phyloP scores from a whole-genome alignment of 2,329 filamentous ascomycete genomes.

The Periglandula ipomoeae region DNA sequence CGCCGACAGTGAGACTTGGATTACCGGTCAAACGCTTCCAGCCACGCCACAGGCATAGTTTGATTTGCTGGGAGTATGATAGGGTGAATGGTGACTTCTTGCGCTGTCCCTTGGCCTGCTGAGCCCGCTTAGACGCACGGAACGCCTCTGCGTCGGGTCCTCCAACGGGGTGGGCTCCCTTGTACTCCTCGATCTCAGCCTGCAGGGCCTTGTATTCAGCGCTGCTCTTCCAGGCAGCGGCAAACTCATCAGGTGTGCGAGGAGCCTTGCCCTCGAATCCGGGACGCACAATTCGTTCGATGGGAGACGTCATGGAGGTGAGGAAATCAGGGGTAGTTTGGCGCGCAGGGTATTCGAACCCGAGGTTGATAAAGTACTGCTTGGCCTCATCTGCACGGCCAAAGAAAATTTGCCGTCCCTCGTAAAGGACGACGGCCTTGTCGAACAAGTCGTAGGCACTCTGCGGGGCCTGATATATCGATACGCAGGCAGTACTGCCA shows the following conservation, averaged over 20 bases:
- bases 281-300: constrained; percentile 44
- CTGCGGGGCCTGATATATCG: constrained; percentile 65
- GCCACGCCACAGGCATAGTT: constrained; percentile 72
- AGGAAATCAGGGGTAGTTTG: constrained; percentile 65
- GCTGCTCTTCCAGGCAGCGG: constrained; percentile 47
- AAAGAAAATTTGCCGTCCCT: constrained; percentile 45
- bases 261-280: constrained; percentile 49
- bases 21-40: constrained; percentile 71
- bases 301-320: constrained; percentile 56
- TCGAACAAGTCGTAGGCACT: constrained; percentile 56
- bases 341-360: constrained; percentile 57
- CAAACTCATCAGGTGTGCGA: constrained; percentile 54
- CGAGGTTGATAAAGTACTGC: constrained; percentile 57
- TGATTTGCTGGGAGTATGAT: constrained; percentile 65
- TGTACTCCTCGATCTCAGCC: constrained; percentile 47
- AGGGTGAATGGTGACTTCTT: constrained; percentile 73
- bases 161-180: constrained; percentile 40
- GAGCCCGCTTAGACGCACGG: constrained; percentile 42
- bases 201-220: constrained; percentile 40
- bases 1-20: constrained; percentile 60
- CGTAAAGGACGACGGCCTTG: constrained; percentile 4
- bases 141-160: constrained; percentile 49
- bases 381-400: constrained; percentile 51
- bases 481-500: constrained; percentile 56
- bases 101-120: constrained; percentile 51